Percentiles rank a stretch among this genome's conserved stretches.
Conservation (phyloP, 257 asterid species). For the Striga asiatica region DNA sequence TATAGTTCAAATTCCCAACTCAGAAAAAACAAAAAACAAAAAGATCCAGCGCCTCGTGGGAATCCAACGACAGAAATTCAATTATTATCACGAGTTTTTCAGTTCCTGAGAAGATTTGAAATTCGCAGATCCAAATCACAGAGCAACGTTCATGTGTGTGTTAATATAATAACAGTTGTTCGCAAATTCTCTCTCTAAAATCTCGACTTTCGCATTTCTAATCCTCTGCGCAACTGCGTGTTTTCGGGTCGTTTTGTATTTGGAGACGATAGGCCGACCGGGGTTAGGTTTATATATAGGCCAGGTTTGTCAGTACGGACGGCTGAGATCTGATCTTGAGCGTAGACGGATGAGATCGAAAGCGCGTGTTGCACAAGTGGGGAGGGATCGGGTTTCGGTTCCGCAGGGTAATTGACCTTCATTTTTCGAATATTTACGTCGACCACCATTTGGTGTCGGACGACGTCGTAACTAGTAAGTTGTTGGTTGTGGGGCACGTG, state of each 20-base stretch:
- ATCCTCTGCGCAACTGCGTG: neutral
- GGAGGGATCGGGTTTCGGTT: slow-evolving; percentile 1
- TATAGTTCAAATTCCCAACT: neutral
- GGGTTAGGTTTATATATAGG: slow-evolving; percentile 1
- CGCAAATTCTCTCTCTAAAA: slow-evolving; percentile 2
- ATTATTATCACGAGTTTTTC: neutral
- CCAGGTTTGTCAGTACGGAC: neutral
- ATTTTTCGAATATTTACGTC: slow-evolving; percentile 10
- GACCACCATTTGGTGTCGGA: neutral
- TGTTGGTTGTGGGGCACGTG: slow-evolving; percentile 1
- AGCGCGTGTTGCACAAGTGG: slow-evolving; percentile 11
- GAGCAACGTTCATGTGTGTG: too few species aligned
- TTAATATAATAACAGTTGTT: neutral
- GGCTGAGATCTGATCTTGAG: slow-evolving; percentile 11
- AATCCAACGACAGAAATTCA: neutral
- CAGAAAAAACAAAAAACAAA: neutral
- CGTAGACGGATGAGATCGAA: slow-evolving; percentile 23
- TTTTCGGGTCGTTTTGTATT: neutral
- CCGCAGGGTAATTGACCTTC: neutral
- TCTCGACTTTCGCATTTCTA: neutral
- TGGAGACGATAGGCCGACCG: neutral
- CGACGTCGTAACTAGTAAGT: neutral
- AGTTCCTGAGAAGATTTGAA: neutral
- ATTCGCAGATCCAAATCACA: slow-evolving; percentile 2
- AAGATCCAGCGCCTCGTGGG: neutral